A percentile compares a stretch with the other conserved stretches of the same genome.
phyloP scores from a whole-genome alignment of 768 basidiomycete genomes.

The Suillus bovinus region DNA sequence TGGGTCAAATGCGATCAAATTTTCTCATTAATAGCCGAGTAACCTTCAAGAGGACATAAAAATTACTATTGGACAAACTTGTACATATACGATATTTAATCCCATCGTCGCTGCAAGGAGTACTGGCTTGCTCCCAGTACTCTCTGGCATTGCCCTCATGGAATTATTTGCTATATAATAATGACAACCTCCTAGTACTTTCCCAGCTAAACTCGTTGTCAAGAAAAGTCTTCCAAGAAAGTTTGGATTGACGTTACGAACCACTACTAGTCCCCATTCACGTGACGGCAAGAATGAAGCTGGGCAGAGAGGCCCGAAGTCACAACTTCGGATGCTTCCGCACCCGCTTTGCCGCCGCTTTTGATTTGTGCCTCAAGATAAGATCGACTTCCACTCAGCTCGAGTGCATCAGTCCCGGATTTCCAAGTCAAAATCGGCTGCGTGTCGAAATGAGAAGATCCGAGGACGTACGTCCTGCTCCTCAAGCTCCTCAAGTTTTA shows the following conservation, averaged over 20 bases:
- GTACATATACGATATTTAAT: neutral
- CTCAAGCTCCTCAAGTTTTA: neutral
- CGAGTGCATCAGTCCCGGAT: neutral
- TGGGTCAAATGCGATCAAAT: constrained; percentile 16
- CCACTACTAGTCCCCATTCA: too few species aligned
- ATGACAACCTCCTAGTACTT: neutral
- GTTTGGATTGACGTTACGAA: constrained; percentile 2
- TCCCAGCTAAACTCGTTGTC: neutral
- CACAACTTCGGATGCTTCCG: neutral
- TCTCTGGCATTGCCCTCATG: neutral
- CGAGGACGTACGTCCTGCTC: neutral
- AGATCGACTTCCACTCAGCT: too few species aligned
- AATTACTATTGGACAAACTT: neutral
- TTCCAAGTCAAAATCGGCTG: neutral
- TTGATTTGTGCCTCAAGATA: neutral
- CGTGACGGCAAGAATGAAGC: too few species aligned
- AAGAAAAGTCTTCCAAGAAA: constrained; percentile 2
- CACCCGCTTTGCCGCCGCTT: neutral
- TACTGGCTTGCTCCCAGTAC: neutral
- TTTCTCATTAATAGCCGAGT: constrained; percentile 23
- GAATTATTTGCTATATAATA: neutral
- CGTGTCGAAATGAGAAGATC: neutral
- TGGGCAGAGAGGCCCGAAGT: too few species aligned
- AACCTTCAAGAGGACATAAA: constrained; percentile 12
- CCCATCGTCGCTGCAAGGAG: neutral